A percentile compares a stretch with the other conserved stretches of the same genome.
Evolutionary conservation across 1,284 basidiomycete species (phyloP).

Genomic region (Ustilago trichophora): DNA sequence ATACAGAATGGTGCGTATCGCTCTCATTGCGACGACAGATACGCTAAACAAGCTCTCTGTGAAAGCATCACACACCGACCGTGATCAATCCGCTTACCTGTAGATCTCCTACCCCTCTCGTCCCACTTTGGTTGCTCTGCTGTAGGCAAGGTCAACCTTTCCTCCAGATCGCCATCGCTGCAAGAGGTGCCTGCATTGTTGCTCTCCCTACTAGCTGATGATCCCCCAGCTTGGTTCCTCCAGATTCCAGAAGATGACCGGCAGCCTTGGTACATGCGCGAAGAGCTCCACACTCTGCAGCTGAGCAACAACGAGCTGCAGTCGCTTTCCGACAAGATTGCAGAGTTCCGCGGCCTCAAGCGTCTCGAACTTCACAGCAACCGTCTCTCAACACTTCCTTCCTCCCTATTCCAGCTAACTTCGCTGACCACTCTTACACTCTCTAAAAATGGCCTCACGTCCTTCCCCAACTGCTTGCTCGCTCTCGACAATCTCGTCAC

Average conservation of each 20-base stretch:
- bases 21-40: too few relatives aligned
- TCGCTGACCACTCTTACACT: conserved; percentile 56
- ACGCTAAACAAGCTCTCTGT: too few relatives aligned
- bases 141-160: conserved; percentile 46
- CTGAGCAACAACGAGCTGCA: conserved; percentile 51
- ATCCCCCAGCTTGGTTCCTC: conserved; percentile 50
- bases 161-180: conserved; percentile 48
- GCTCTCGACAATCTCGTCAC: conserved; percentile 50
- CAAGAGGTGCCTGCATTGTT: conserved; percentile 34
- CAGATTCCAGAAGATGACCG: conserved; percentile 44
- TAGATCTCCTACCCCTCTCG: too few relatives aligned
- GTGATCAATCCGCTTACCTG: too few relatives aligned
- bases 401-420: conserved; percentile 39
- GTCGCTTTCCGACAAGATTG: conserved; percentile 43
- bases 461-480: conserved; percentile 47
- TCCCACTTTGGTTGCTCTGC: too few relatives aligned
- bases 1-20: conserved; percentile 34
- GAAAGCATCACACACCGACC: too few relatives aligned
- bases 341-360: conserved; percentile 46
- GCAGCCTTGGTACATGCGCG: conserved; percentile 54
- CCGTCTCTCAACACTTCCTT: conserved; percentile 43
- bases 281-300: conserved; percentile 46
- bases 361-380: conserved; percentile 60
- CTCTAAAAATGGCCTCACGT: conserved; percentile 49
- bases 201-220: conserved; percentile 49